Conservation (phyloP, 139 green algal genomes). For the Pseudopediastrum boryanum region DNA sequence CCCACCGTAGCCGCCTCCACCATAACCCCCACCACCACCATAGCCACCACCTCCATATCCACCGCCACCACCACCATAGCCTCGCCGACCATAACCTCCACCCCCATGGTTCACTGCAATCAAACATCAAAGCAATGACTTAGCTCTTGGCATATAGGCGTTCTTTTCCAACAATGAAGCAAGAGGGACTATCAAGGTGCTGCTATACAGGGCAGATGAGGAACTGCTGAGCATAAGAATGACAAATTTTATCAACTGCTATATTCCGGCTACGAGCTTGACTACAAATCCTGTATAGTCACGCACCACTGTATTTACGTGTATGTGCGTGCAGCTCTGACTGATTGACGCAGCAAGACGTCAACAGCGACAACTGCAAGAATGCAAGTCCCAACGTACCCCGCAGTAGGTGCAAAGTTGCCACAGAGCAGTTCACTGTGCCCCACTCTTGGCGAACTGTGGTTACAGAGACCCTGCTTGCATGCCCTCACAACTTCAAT, state of each 20-base stretch:
- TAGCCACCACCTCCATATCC: background rate
- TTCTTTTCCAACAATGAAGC: background rate
- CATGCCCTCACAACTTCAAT: background rate
- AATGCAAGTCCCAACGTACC: background rate
- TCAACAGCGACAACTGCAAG: too few relatives aligned
- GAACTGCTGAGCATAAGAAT: too few relatives aligned
- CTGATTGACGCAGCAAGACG: too few relatives aligned
- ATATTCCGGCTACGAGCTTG: too few relatives aligned
- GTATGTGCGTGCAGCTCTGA: too few relatives aligned
- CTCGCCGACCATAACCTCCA: background rate
- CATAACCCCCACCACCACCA: conserved; percentile 1
- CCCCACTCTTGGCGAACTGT: too few relatives aligned
- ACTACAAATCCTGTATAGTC: too few relatives aligned
- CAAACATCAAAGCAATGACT: too few relatives aligned
- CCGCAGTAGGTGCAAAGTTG: background rate
- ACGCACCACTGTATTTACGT: too few relatives aligned
- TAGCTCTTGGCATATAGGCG: too few relatives aligned
- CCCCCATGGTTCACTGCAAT: too few relatives aligned
- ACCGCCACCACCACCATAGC: background rate
- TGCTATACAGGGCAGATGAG: background rate
- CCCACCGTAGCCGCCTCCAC: conserved; percentile 18
- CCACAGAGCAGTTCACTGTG: background rate
- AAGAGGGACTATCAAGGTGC: background rate
- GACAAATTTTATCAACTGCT: too few relatives aligned
- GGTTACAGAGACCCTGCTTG: background rate